Evolutionary conservation across 495 filamentous ascomycete species (phyloP), one percentile per base, ranked within the genome.

Genomic region (Halenospora varia): DNA sequence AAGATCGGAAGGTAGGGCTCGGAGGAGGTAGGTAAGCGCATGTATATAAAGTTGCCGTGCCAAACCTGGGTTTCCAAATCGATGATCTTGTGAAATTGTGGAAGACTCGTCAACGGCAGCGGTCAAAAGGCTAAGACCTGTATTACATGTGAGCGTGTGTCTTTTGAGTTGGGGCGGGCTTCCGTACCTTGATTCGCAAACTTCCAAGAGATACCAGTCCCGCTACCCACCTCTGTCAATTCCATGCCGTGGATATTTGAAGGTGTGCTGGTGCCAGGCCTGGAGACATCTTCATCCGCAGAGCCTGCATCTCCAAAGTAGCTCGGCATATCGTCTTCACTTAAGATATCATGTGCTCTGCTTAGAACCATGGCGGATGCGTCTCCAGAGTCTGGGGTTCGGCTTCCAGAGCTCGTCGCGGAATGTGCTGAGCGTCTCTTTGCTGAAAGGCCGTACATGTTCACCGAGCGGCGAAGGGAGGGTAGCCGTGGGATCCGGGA

Each of bases 31-130:
- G 6, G 78, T 73, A 6, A 88, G 53, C 42, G 84, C 80, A 62
- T 84, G 78, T 22, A 92, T 72, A 66, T 88, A 91, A 1, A 88
- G 74, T 17, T 82, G 78, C n/a, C 88, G 77, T 42, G 80, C 78
- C 25, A 87, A 78, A 0, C 46, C 54, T 10, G 68, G 48, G 57
- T 75, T 67, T 11, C 50, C 60, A 49, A 68, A 53, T 10, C 42
- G 59, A 3, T 61, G 26, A 51, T 61, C 57, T 44, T 57, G 47
- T 17, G 61, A 56, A 8, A 62, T 55, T 6, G 51, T 54, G 26
- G 60, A 55, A 13, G 71, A 73, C 62, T 77, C 74, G 48, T 68
- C 61, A 9, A 65, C 60, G 13, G 72, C 66, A 25, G 68, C 64
- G n/a, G 56, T 60, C 3, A 75, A 58, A 8, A 78, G 70, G 42